Evolutionary conservation across 1,139 yeast genomes (phyloP), one percentile per base, ranked within the genome.

Genomic region (Suhomyces terraborum): DNA sequence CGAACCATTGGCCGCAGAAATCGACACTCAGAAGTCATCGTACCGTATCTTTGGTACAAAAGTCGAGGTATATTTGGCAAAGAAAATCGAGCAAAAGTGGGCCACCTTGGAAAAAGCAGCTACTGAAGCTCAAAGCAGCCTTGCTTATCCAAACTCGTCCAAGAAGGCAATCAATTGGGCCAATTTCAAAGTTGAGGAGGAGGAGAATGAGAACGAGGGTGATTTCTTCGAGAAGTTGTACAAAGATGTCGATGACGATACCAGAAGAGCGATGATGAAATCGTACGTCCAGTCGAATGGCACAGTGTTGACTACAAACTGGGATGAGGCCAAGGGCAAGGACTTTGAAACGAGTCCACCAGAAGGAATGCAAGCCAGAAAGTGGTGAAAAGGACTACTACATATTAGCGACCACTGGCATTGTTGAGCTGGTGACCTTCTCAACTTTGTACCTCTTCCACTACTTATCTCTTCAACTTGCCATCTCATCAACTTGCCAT

Each of bases 221-320:
- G 85, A 75, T 0, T 89, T 94, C 55, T 93, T 94, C 67, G 77
- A 81, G 50, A 74, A 80, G 47, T 61, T 94, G 9, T 94, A 85
- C 64, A 75, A 77, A 29, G 82, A 77, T 50, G 94, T 95, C 0
- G 96, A 89, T 57, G 95, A 86, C 8, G 96, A 93, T 55, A 84
- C 96, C 1, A 74, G 73, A 52, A 75, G 95, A 43, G 99, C 99
- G 1, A 94, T 94, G 98, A 86, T 88, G 94, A 94, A 94, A 66
- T 88, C 96, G 40, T 93, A 80, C 56, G 73, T 80, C n/a, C 97
- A 94, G 63, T 87, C 96, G 52, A 86, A 87, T 51, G 99, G 99
- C 14, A 94, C 98, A 0, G 82, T 95, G 1, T 69, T 94, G 47
- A 88, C 95, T 37, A 94, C 98, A 6, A 86, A 88, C 59, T 94